These are phyloP conservation scores for Tetrahymena thermophila DNA, from an alignment of 73 alveolate species.

Conservation along the genomic window DNA sequence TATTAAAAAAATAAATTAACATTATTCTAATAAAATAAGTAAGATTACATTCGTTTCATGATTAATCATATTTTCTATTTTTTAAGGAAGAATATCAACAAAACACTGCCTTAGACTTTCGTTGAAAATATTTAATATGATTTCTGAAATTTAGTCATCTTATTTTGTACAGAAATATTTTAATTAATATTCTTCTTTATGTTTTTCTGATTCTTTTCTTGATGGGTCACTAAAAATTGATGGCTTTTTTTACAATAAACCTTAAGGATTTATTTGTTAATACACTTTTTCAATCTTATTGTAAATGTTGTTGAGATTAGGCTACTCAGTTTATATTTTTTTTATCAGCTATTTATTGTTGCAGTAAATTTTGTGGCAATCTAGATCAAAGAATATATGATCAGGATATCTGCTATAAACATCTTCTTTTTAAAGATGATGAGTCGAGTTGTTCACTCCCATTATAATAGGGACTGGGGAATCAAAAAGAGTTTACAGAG, in stretches of 20 bases:
- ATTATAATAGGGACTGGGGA: conserved; percentile 35
- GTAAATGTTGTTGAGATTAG: neutral
- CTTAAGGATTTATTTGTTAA: conserved; percentile 4
- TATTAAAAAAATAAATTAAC: neutral
- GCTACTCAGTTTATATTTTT: neutral
- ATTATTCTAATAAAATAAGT: neutral
- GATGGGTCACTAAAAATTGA: neutral
- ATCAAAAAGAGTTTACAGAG: neutral
- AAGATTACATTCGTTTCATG: neutral
- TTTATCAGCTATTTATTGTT: neutral
- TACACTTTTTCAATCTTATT: neutral
- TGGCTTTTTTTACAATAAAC: neutral
- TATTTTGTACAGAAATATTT: neutral
- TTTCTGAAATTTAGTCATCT: neutral
- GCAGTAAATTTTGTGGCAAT: conserved; percentile 2
- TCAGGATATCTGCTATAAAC: neutral
- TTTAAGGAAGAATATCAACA: neutral
- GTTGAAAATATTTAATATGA: neutral
- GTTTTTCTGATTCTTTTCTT: neutral
- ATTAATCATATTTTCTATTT: neutral
- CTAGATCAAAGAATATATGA: conserved; percentile 16
- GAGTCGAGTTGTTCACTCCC: conserved; percentile 17
- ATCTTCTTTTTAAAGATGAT: neutral
- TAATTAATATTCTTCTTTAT: neutral
- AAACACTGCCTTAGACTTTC: conserved; percentile 6